These are phyloP conservation scores for Rhipidocladum racemiflorum DNA, from an alignment of 176 grass and related monocot genomes.

Conservation along the genomic window DNA sequence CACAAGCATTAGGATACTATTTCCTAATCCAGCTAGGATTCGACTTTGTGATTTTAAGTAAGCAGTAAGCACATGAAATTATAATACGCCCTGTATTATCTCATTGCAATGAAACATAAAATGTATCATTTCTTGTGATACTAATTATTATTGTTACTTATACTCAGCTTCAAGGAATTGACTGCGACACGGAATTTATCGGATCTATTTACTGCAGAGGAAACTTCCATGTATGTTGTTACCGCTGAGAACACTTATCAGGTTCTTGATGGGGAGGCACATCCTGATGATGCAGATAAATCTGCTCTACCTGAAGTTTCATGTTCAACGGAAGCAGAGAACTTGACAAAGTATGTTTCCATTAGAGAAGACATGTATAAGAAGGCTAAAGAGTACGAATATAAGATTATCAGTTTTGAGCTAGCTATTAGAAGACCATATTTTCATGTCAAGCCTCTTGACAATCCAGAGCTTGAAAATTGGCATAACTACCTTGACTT, in stretches of 20 bases:
- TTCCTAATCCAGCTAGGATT: background rate
- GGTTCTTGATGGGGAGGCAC: conserved; percentile 37
- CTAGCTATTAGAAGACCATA: conserved; percentile 97
- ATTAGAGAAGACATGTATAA: conserved; percentile 94
- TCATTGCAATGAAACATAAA: background rate
- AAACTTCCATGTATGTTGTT: conserved; percentile 49
- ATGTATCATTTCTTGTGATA: conserved; percentile 7
- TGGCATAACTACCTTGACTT: conserved; percentile 99
- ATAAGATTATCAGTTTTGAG: conserved; percentile 90
- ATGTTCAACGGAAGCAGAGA: conserved; percentile 64
- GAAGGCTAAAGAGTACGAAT: conserved; percentile 97
- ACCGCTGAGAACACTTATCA: conserved; percentile 38
- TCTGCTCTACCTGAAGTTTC: conserved; percentile 47
- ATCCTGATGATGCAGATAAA: conserved; percentile 51
- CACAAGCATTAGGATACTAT: background rate
- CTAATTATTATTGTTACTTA: conserved; percentile 25
- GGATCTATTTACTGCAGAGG: conserved; percentile 75
- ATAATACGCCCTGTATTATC: background rate
- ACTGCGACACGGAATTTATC: conserved; percentile 54
- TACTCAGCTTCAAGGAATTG: conserved; percentile 81
- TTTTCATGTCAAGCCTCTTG: conserved; percentile 97
- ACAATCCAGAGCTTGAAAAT: conserved; percentile 96
- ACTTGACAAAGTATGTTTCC: conserved; percentile 75
- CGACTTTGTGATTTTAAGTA: background rate
- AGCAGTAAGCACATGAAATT: background rate